phyloP scores from a whole-genome alignment of 768 basidiomycete species.

The Termitomyces eurrhizus region DNA sequence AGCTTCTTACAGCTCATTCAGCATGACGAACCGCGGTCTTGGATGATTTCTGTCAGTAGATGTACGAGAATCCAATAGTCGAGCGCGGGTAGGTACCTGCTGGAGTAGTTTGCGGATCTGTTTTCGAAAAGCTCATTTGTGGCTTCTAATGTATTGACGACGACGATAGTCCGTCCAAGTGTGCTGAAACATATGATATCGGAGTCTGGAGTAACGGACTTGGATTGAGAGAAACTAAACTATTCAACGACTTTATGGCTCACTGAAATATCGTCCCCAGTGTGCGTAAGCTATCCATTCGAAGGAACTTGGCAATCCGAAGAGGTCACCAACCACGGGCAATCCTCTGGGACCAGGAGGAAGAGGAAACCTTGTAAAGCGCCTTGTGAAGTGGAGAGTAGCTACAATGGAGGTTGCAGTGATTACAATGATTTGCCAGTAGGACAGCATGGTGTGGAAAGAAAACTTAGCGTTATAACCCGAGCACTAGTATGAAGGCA shows the following conservation, averaged over 20 bases:
- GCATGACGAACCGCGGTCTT: slow-evolving; percentile 28
- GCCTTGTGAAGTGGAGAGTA: not conserved
- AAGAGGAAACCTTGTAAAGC: slow-evolving; percentile 14
- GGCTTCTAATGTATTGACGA: slow-evolving; percentile 19
- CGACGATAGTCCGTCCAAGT: slow-evolving; percentile 17
- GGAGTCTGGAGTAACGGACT: slow-evolving; percentile 10
- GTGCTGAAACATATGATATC: slow-evolving; percentile 22
- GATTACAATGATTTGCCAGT: not conserved
- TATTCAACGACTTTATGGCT: not conserved
- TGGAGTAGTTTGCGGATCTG: slow-evolving; percentile 19
- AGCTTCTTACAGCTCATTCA: slow-evolving; percentile 15
- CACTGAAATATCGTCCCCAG: slow-evolving; percentile 37
- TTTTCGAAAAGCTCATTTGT: slow-evolving; percentile 22
- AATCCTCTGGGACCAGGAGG: slow-evolving; percentile 40
- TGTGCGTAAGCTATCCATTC: slow-evolving; percentile 34
- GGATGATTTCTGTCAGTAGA: not conserved
- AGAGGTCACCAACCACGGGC: slow-evolving; percentile 38
- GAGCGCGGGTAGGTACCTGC: slow-evolving; percentile 12
- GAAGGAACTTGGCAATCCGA: slow-evolving; percentile 32
- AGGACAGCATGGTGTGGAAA: not conserved
- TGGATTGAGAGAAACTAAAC: not conserved
- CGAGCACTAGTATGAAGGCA: not conserved
- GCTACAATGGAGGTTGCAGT: not conserved
- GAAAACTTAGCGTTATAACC: not conserved
- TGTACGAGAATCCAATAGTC: not conserved